Base-by-base conservation (phyloP, 2,329 filamentous ascomycete species). In the Celoporthe dispersa region DNA sequence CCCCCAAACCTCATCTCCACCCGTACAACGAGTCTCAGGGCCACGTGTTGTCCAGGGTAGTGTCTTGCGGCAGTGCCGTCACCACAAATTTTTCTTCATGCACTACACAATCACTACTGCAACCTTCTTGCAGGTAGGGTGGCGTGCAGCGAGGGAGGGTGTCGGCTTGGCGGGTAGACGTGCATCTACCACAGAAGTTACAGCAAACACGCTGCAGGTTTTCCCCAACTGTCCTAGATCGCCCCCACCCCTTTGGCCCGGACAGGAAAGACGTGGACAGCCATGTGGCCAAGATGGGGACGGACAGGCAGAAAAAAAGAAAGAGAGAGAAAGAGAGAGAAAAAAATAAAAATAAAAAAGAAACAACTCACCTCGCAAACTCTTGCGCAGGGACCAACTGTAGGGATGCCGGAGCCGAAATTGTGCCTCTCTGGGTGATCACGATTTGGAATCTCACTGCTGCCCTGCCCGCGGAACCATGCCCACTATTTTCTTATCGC, bases 41-140 rank as follows among this genome's bases (percentile, higher is more conserved):
- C 67, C 70, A 72, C 70, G 68, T 72, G 70, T 60, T 35, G 67
- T 62, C 44, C 33, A 57, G 68, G 70, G 57, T 66, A 61, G 65
- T 66, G 55, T 44, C n/a, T 35, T 31, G 59, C 48, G 65, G 62
- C 48, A 66, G 37, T 31, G 60, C 62, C 66, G 65, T 25, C 28
- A 37, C 61, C 39, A 70, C 61, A 37, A 68, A 63, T 31, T 44
- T 35, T 63, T 48, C 31, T 63, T 31, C 41, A 19, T 44, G 61
- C 48, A 57, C 65, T 63, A 64, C 44, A 44, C 64, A 60, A 28
- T 44, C 35, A 44, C 61, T 59, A 65, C 48, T 48, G 62, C 61
- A 59, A 41, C 31, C 22, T 12, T 39, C 31, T 31, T 69, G 63
- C 57, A 66, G 62, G 41, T 57, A 44, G 44, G 59, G 44, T 61